These are phyloP conservation scores for Bathelium albidoporum DNA, from an alignment of 495 filamentous ascomycete genomes.

Conservation along the genomic window DNA sequence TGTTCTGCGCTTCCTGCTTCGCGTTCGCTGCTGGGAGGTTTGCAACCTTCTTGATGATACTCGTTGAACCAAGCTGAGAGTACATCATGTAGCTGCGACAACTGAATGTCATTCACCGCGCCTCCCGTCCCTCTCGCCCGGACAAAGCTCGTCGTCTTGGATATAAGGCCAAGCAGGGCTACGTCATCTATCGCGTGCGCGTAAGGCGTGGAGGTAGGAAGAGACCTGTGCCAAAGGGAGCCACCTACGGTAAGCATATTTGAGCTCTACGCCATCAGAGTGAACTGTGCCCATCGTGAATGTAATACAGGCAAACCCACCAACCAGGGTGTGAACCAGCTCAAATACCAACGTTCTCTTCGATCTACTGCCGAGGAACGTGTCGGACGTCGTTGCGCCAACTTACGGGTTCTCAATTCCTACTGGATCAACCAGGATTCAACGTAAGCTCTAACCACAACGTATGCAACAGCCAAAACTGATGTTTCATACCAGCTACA, in stretches of 20 bases:
- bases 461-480: background rate
- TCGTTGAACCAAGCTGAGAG: conserved; percentile 99
- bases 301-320: conserved; percentile 78
- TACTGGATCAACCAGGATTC: conserved; percentile 99
- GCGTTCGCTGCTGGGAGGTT: conserved; percentile 99
- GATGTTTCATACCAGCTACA: conserved; percentile 58
- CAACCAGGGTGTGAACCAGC: conserved; percentile 99
- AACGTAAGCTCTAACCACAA: background rate
- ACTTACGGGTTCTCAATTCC: conserved; percentile 96
- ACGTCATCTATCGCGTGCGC: conserved; percentile 98
- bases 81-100: conserved; percentile 99
- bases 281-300: background rate
- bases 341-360: conserved; percentile 99
- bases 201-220: conserved; percentile 97
- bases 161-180: conserved; percentile 99
- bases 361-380: conserved; percentile 96
- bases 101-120: conserved; percentile 97
- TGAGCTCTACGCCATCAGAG: background rate
- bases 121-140: conserved; percentile 92
- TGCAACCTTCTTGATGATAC: conserved; percentile 75
- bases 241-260: conserved; percentile 74
- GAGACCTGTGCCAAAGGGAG: conserved; percentile 84
- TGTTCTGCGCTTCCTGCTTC: conserved; percentile 96
- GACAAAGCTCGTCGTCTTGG: conserved; percentile 99
- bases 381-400: conserved; percentile 96